A percentile compares a stretch with the other conserved stretches of the same genome.
These are phyloP conservation scores for Herpetomonas muscarum DNA, from an alignment of 208 protist species.

Conservation along the genomic window DNA sequence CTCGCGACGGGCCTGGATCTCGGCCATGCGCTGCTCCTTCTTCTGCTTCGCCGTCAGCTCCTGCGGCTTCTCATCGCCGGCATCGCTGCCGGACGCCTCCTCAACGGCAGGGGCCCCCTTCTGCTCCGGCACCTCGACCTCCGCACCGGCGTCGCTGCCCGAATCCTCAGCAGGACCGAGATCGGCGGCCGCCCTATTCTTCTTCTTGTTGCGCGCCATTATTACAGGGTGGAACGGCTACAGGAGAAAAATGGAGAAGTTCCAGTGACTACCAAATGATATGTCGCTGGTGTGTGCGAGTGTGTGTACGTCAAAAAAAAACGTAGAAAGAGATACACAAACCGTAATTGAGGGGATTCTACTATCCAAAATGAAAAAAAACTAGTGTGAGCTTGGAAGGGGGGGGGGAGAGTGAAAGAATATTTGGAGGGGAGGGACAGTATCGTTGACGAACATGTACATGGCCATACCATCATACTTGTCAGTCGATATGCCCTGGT, in stretches of 20 bases:
- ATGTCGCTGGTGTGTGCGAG: background rate
- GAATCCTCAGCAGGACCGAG: background rate
- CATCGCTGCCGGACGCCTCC: conserved; percentile 1
- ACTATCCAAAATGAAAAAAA: conserved; percentile 6
- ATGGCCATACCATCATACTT: too few relatives aligned
- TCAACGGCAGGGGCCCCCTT: background rate
- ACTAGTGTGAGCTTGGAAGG: too few relatives aligned
- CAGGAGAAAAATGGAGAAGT: background rate
- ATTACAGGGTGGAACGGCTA: background rate
- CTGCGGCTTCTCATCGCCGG: conserved; percentile 9
- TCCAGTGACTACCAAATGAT: background rate
- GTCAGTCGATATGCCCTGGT: too few relatives aligned
- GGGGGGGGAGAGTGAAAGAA: too few relatives aligned
- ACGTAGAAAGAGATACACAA: too few relatives aligned
- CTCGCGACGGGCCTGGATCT: too few relatives aligned
- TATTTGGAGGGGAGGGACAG: too few relatives aligned
- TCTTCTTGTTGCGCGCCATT: conserved; percentile 71
- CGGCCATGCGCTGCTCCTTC: conserved; percentile 71
- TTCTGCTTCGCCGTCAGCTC: conserved; percentile 19
- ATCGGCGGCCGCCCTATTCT: conserved; percentile 22
- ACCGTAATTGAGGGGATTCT: too few relatives aligned
- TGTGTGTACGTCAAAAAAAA: conserved; percentile 5
- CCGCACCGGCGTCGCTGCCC: background rate
- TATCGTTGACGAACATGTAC: too few relatives aligned
- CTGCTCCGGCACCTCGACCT: background rate